These are phyloP conservation scores for Fusarium veterinarium DNA, from an alignment of 2,329 filamentous ascomycete species.

Conservation along the genomic window DNA sequence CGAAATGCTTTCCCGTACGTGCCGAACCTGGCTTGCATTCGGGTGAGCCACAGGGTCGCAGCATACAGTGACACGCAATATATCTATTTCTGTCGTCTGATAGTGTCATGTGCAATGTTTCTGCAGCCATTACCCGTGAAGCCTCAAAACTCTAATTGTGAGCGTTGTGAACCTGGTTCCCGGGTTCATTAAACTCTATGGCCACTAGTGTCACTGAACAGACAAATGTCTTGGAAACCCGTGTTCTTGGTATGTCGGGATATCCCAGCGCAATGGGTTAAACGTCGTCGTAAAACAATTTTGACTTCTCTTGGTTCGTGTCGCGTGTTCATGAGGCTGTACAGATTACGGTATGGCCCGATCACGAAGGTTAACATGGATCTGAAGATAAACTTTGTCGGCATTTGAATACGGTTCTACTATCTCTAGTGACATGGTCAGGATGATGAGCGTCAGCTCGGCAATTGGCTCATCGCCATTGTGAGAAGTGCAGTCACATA, in stretches of 20 bases:
- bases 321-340: background rate
- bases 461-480: background rate
- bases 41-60: background rate
- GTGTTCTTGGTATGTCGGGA: background rate
- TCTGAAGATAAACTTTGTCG: background rate
- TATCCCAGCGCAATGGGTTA: background rate
- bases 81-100: background rate
- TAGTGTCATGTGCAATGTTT: constrained; percentile 2
- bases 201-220: background rate
- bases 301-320: background rate
- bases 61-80: background rate
- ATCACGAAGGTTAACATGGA: background rate
- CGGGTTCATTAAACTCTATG: background rate
- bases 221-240: background rate
- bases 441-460: background rate
- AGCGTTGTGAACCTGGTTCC: background rate
- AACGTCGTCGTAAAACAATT: background rate
- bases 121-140: background rate
- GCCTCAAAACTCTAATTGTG: constrained; percentile 3
- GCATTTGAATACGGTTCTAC: background rate
- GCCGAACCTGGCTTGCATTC: background rate
- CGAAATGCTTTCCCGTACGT: background rate
- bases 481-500: background rate
- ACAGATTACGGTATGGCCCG: no score
- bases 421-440: background rate